phyloP scores from a whole-genome alignment of 805 yeast species.

The Nakazawaea ambrosiae region DNA sequence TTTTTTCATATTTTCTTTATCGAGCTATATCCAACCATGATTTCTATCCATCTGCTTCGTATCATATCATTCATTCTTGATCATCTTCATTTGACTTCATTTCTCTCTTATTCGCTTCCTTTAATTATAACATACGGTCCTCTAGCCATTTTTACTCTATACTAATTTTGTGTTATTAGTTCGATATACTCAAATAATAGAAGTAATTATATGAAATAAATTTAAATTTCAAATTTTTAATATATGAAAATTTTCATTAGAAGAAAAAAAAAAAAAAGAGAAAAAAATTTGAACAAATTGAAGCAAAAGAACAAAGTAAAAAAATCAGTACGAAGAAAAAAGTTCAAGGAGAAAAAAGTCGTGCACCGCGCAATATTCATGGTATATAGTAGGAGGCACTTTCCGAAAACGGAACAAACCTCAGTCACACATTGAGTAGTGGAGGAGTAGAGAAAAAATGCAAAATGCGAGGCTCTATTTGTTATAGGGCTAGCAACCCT shows the following conservation, averaged over 20 bases:
- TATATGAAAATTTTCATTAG: background rate
- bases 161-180: too few species aligned
- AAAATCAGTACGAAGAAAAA: background rate
- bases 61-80: background rate
- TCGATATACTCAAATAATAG: background rate
- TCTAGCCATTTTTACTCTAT: slow-evolving; percentile 67
- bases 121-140: slow-evolving; percentile 53
- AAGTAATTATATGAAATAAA: background rate
- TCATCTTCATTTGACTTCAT: background rate
- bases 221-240: background rate
- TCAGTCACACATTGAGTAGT: too few species aligned
- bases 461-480: too few species aligned
- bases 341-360: too few species aligned
- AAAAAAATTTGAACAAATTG: slow-evolving; percentile 1
- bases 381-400: too few species aligned
- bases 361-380: too few species aligned
- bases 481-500: background rate
- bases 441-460: too few species aligned
- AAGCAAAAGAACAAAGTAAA: background rate
- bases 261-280: slow-evolving; percentile 3
- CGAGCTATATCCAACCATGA: background rate
- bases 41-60: background rate
- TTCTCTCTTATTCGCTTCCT: background rate
- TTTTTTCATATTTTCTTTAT: too few species aligned
- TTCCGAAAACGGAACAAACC: too few species aligned